Base-by-base conservation (phyloP, 2,329 filamentous ascomycete species). In the Podosphaera fusca region DNA sequence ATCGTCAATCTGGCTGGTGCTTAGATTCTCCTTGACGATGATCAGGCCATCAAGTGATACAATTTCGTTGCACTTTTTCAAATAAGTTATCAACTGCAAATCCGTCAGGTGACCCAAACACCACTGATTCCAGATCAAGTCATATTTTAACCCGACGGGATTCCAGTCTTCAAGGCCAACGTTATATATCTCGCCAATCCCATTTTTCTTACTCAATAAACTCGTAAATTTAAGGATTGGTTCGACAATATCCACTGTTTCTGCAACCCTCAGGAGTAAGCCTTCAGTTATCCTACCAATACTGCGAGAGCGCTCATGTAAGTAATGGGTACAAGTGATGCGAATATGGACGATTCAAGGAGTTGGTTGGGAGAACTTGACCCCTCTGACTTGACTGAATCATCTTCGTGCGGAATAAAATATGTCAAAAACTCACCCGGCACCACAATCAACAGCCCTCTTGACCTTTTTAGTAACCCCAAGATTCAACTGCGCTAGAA, bases 51-150 rank as follows among this genome's bases (percentile, higher is more conserved):
- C 59, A 14, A 81, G 64, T 55, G 74, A 77, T 30, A 84, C 63
- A 0, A 72, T 72, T 0, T 68, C 63, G 53, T 74, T 75, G 66
- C 85, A 85, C 33, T 78, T 73, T 57, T 70, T 63, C 14, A 95
- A 69, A 64, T 82, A 94, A 1, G 71, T 71, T 0, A 84, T 72
- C 3, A 95, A 67, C 67, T 94, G 80, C 6, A 69, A 70, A 66
- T 95, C 87, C 0, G 78, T 87, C 57, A 95, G 71, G 68, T 95
- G 84, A 31, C 86, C 84, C 6, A 90, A 69, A 68, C 88, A 95
- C 88, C 89, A 95, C 69, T 95, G 89, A 56, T 79, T 83, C 86
- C 87, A 95, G 59, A 95, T 80, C 51, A 95, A 68, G 66, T 89
- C 84, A 69, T 95, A 95, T 54, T 70, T 67, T 7, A 69, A 64